Conservation (phyloP, 2,329 filamentous ascomycete genomes). For the Apiospora sp. region DNA sequence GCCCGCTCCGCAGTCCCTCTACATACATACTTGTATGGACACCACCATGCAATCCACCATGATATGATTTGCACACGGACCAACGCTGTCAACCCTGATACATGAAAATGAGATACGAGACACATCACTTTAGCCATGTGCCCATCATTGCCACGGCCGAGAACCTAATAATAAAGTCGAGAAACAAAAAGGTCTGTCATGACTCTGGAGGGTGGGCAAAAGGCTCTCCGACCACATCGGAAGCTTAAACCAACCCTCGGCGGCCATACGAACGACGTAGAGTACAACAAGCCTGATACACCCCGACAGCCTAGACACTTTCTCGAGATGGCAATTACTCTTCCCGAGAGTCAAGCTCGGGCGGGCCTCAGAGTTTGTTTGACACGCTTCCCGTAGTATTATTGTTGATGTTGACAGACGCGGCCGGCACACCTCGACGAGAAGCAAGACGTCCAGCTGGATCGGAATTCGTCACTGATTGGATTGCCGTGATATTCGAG, state of each 20-base stretch:
- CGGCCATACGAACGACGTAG: neutral
- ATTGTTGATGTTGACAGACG: conserved; percentile 22
- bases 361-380: conserved; percentile 16
- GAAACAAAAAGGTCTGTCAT: conserved; percentile 20
- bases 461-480: too few relatives aligned
- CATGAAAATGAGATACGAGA: conserved; percentile 4
- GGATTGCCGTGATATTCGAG: neutral
- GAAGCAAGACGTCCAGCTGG: neutral
- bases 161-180: conserved; percentile 21
- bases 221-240: conserved; percentile 14
- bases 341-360: conserved; percentile 24
- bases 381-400: neutral
- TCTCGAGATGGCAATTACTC: conserved; percentile 18
- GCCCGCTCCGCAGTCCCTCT: neutral
- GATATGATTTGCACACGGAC: neutral
- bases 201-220: conserved; percentile 2
- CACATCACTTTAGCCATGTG: conserved; percentile 17
- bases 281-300: neutral
- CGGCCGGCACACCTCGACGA: neutral
- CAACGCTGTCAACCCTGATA: neutral
- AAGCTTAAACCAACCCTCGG: conserved; percentile 14
- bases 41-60: neutral
- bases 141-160: conserved; percentile 16
- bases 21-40: neutral
- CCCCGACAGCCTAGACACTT: conserved; percentile 15